A percentile compares a stretch with the other conserved stretches of the same genome.
phyloP scores from a whole-genome alignment of 2,329 filamentous ascomycete genomes.

The Beauveria varroae region DNA sequence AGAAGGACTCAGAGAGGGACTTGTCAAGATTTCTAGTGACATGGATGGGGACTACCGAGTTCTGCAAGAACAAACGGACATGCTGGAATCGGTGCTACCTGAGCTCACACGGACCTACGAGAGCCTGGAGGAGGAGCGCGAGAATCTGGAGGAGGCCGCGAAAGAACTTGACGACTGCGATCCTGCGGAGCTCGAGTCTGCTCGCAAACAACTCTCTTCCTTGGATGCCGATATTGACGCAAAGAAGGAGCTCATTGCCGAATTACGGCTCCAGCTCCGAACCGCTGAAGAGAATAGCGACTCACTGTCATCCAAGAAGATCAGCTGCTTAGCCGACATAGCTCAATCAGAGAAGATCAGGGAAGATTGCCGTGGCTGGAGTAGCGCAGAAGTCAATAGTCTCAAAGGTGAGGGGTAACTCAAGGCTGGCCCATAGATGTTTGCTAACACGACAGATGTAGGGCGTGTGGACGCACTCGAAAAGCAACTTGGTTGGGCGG shows the following conservation, averaged over 20 bases:
- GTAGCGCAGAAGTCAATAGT: slow-evolving; percentile 66
- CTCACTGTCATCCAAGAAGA: slow-evolving; percentile 57
- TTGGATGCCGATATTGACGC: slow-evolving; percentile 62
- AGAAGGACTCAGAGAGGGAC: slow-evolving; percentile 69
- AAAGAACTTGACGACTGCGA: slow-evolving; percentile 73
- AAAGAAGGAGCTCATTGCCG: slow-evolving; percentile 60
- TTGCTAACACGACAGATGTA: slow-evolving; percentile 36
- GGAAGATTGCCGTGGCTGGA: slow-evolving; percentile 88
- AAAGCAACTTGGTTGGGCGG: slow-evolving; percentile 61
- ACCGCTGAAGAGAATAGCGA: slow-evolving; percentile 60
- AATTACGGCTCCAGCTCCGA: slow-evolving; percentile 58
- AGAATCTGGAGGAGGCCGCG: slow-evolving; percentile 62
- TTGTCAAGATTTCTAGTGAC: slow-evolving; percentile 66
- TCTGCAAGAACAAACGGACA: slow-evolving; percentile 58
- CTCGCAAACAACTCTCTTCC: slow-evolving; percentile 59
- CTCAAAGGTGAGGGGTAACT: slow-evolving; percentile 56
- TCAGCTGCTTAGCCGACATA: slow-evolving; percentile 65
- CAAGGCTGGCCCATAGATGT: neutral
- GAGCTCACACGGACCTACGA: slow-evolving; percentile 52
- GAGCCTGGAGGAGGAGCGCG: slow-evolving; percentile 54
- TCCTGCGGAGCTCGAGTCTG: slow-evolving; percentile 65
- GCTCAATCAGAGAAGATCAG: slow-evolving; percentile 73
- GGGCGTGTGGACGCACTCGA: slow-evolving; percentile 60
- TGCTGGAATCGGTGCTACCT: slow-evolving; percentile 63
- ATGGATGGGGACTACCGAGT: slow-evolving; percentile 67